These are phyloP conservation scores for Hebeloma cylindrosporum DNA, from an alignment of 768 basidiomycete species.

Conservation along the genomic window DNA sequence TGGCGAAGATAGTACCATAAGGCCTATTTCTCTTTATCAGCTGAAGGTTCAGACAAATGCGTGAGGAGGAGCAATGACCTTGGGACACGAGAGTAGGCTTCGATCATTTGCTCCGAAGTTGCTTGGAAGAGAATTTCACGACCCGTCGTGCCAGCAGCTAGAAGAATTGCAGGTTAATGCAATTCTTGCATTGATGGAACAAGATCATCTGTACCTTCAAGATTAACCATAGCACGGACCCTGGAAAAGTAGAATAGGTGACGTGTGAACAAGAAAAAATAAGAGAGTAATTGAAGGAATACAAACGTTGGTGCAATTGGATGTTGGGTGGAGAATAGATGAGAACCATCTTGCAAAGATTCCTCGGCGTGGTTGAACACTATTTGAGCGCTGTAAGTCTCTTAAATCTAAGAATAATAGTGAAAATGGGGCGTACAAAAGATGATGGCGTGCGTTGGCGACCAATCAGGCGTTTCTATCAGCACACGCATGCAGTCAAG, in stretches of 20 bases:
- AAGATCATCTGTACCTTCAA: constrained; percentile 64
- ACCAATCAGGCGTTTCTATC: constrained; percentile 62
- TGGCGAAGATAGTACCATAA: constrained; percentile 85
- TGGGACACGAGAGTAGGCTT: constrained; percentile 84
- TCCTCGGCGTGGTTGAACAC: constrained; percentile 97
- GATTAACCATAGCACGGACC: constrained; percentile 83
- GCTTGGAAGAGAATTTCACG: constrained; percentile 94
- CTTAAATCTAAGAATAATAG: background rate
- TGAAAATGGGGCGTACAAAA: constrained; percentile 59
- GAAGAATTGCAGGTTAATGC: constrained; percentile 2
- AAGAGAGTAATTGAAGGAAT: background rate
- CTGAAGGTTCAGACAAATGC: background rate
- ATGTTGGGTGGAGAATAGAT: constrained; percentile 92
- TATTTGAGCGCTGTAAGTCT: constrained; percentile 27
- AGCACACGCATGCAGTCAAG: constrained; percentile 84
- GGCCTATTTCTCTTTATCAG: constrained; percentile 47
- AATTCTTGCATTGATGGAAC: background rate
- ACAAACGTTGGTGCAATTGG: constrained; percentile 66
- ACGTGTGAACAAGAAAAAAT: background rate
- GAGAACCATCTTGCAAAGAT: constrained; percentile 91
- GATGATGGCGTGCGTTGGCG: constrained; percentile 74
- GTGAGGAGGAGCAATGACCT: constrained; percentile 44
- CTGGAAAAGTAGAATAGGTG: constrained; percentile 33
- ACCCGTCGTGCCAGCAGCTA: constrained; percentile 85
- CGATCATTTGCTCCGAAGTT: constrained; percentile 92